These are phyloP conservation scores for Fusarium haematococcum DNA, from an alignment of 2,329 filamentous ascomycete genomes.

Conservation along the genomic window DNA sequence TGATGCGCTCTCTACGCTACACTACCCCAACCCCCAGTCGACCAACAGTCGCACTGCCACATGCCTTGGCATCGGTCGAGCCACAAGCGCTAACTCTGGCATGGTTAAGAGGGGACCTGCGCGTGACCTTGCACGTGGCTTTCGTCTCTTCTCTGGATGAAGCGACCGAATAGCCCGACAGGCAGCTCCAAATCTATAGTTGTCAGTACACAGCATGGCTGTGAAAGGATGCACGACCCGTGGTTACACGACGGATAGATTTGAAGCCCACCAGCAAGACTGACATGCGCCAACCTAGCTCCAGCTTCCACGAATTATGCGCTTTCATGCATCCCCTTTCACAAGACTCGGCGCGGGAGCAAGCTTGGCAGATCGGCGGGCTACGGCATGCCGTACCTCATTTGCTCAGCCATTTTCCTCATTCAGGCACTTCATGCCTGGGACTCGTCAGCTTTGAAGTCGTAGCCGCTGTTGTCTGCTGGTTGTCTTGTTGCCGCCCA, in stretches of 20 bases:
- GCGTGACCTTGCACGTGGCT: slow-evolving; percentile 21
- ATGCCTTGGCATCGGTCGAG: slow-evolving; percentile 1
- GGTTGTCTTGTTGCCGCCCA: slow-evolving; percentile 2
- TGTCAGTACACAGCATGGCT: not conserved
- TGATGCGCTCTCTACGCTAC: slow-evolving; percentile 4
- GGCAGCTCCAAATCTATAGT: not conserved
- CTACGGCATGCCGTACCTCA: slow-evolving; percentile 1
- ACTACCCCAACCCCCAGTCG: not conserved
- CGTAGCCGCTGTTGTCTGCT: not conserved
- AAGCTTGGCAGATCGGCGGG: slow-evolving; percentile 15
- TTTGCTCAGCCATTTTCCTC: not conserved
- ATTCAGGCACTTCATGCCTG: not conserved
- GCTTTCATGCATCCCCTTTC: slow-evolving; percentile 1
- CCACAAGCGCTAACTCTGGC: not conserved
- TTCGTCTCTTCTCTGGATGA: not conserved
- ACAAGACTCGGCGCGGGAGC: slow-evolving; percentile 8
- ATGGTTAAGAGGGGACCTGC: not conserved
- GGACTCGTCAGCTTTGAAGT: not conserved
- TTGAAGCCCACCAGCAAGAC: not conserved
- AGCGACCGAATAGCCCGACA: not conserved
- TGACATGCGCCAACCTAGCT: not conserved
- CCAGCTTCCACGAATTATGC: not conserved
- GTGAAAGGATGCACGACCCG: not conserved
- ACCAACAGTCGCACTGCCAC: slow-evolving; percentile 1
- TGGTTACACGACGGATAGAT: slow-evolving; percentile 2